A percentile compares a stretch with the other conserved stretches of the same genome.
Evolutionary conservation across 83 land plant genomes (phyloP).

Genomic region (Picea abies): DNA sequence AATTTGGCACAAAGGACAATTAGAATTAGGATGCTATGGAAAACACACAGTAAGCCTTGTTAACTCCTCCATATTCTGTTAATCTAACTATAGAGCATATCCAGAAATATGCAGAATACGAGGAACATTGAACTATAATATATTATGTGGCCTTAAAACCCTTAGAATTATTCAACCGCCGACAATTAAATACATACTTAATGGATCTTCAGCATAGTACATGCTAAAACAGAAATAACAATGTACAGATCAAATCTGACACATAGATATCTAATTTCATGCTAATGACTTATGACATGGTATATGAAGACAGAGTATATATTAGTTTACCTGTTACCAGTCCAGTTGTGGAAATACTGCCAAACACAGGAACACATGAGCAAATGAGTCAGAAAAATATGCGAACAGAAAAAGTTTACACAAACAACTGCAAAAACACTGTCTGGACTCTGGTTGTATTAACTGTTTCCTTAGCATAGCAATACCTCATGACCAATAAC

Average conservation of each 20-base stretch:
- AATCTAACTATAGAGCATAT: background rate
- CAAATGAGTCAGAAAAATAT: background rate
- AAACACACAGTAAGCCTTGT: background rate
- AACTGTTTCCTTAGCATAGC: background rate
- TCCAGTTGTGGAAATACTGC: constrained; percentile 99
- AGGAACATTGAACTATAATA: background rate
- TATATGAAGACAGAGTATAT: background rate
- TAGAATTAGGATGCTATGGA: background rate
- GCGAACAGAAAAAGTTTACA: background rate
- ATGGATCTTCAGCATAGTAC: background rate
- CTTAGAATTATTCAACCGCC: too few relatives aligned
- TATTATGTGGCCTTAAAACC: background rate
- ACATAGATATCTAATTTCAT: background rate
- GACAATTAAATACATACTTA: background rate
- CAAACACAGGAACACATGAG: background rate
- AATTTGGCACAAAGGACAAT: background rate
- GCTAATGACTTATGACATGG: background rate
- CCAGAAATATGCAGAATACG: background rate
- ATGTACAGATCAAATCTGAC: background rate
- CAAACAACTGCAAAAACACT: background rate
- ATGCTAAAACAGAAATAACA: background rate
- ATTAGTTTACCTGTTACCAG: constrained; percentile 83
- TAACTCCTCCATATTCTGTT: background rate
- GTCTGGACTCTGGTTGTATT: background rate
- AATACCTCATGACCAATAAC: constrained; percentile 98